Conservation (phyloP, 768 basidiomycete species). For the Mycena epipterygia region DNA sequence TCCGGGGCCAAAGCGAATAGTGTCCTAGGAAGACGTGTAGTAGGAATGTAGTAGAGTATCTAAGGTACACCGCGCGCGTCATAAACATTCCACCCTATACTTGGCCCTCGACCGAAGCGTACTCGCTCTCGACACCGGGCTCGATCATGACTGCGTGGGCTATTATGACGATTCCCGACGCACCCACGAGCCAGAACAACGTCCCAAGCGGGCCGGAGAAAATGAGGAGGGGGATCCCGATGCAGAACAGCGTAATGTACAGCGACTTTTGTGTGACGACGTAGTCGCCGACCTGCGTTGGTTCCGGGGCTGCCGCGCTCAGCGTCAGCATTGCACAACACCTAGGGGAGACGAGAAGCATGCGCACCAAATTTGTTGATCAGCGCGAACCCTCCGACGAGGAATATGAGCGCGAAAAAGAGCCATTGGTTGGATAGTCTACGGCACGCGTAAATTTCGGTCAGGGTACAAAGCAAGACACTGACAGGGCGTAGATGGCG, state of each 20-base stretch:
- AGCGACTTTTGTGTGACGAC: slow-evolving; percentile 91
- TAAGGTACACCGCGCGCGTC: slow-evolving; percentile 14
- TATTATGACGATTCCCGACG: slow-evolving; percentile 86
- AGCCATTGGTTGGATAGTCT: slow-evolving; percentile 89
- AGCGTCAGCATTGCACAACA: neutral
- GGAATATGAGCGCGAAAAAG: slow-evolving; percentile 86
- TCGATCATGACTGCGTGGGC: slow-evolving; percentile 91
- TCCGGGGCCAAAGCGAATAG: slow-evolving; percentile 10
- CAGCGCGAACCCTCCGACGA: slow-evolving; percentile 90
- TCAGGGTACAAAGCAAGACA: slow-evolving; percentile 5
- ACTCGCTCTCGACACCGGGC: slow-evolving; percentile 96
- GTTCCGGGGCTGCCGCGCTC: slow-evolving; percentile 75
- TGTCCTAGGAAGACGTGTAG: neutral
- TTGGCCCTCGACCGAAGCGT: slow-evolving; percentile 79
- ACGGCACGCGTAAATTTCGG: slow-evolving; percentile 10
- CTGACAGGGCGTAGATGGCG: slow-evolving; percentile 89
- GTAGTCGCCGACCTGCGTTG: slow-evolving; percentile 85
- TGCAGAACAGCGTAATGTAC: slow-evolving; percentile 90
- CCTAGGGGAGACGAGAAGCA: neutral
- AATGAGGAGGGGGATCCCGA: slow-evolving; percentile 92
- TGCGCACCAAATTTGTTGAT: slow-evolving; percentile 91
- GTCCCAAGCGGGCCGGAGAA: slow-evolving; percentile 80
- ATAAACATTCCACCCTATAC: slow-evolving; percentile 56
- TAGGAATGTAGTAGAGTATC: slow-evolving; percentile 25
- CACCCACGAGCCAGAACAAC: slow-evolving; percentile 96